phyloP scores from a whole-genome alignment of 2,329 filamentous ascomycete species.

The Sclerotinia subarctica region DNA sequence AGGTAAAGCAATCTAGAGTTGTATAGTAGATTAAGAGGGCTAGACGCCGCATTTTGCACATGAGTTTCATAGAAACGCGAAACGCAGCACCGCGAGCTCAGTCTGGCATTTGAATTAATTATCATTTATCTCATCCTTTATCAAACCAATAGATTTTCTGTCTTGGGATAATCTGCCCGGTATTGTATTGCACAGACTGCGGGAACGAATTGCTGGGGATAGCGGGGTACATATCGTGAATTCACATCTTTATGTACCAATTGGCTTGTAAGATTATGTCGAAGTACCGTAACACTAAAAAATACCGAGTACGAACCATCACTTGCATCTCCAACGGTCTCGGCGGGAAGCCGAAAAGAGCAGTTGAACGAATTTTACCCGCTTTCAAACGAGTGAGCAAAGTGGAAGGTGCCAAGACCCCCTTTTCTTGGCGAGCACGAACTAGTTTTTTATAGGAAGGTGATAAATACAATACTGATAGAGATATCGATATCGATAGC shows the following conservation, averaged over 20 bases:
- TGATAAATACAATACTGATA: neutral
- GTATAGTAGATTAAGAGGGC: too few relatives aligned
- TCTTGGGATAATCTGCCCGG: too few relatives aligned
- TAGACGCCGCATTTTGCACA: too few relatives aligned
- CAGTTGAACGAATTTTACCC: neutral
- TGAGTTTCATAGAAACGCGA: too few relatives aligned
- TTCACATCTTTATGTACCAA: neutral
- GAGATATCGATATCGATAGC: too few relatives aligned
- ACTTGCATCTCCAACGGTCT: neutral
- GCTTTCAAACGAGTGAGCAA: neutral
- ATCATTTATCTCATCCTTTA: too few relatives aligned
- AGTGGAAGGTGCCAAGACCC: conserved; percentile 1
- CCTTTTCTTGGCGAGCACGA: neutral
- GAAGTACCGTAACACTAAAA: neutral
- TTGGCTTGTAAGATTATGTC: neutral
- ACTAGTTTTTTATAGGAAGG: conserved; percentile 10
- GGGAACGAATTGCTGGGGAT: neutral
- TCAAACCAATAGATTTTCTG: too few relatives aligned
- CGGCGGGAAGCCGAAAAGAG: neutral
- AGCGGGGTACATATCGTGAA: neutral
- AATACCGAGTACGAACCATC: neutral
- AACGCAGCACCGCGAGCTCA: too few relatives aligned
- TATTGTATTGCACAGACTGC: neutral
- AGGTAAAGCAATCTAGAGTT: too few relatives aligned
- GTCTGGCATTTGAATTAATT: too few relatives aligned